These are phyloP conservation scores for Fusarium sp. DNA, from an alignment of 2,329 filamentous ascomycete genomes.

Conservation along the genomic window DNA sequence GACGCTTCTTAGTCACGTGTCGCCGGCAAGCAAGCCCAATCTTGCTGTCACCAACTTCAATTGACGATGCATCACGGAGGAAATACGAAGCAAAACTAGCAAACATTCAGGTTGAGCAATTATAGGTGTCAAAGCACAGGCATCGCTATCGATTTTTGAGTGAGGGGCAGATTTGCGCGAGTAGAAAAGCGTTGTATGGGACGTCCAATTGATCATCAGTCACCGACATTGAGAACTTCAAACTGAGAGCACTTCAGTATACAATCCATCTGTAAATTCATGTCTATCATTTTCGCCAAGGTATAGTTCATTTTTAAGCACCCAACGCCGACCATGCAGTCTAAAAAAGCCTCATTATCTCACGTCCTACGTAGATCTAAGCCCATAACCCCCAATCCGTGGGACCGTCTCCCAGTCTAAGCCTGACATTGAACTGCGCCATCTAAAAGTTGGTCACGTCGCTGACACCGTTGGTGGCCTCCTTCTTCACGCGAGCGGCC, in stretches of 20 bases:
- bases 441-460: constrained; percentile 25
- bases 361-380: constrained; percentile 30
- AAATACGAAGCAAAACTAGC: not conserved
- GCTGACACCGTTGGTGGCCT: constrained; percentile 15
- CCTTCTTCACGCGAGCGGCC: constrained; percentile 24
- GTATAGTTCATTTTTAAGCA: constrained; percentile 33
- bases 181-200: no score
- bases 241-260: constrained; percentile 32
- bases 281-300: constrained; percentile 30
- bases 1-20: not conserved
- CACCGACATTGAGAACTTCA: not conserved
- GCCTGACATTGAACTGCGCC: not conserved
- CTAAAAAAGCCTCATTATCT: constrained; percentile 32
- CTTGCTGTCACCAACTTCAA: not conserved
- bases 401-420: constrained; percentile 7
- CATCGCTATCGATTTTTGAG: no score
- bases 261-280: constrained; percentile 12
- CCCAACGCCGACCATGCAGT: constrained; percentile 30
- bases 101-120: no score
- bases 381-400: not conserved
- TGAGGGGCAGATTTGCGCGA: no score
- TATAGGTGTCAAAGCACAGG: no score
- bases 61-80: not conserved
- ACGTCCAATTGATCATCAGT: not conserved
- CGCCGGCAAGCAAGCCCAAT: not conserved